These are phyloP conservation scores for Madurella mycetomatis DNA, from an alignment of 2,329 filamentous ascomycete species.

Conservation along the genomic window DNA sequence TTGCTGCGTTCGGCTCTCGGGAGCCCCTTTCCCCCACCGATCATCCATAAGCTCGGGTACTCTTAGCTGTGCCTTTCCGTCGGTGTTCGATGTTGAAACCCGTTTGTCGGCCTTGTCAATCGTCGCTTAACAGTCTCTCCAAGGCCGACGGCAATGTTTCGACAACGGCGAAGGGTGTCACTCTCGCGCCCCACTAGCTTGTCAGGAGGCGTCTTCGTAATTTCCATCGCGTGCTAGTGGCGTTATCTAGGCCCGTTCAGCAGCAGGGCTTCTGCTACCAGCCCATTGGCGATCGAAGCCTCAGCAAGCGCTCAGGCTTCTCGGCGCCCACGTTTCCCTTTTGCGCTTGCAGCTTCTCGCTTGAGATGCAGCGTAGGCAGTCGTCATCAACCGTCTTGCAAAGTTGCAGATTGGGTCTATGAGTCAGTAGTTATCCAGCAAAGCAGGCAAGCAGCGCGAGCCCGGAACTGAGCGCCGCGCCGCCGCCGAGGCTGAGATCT, in stretches of 20 bases:
- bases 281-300: not conserved
- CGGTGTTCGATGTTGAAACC: too few species aligned
- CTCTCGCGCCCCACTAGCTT: not conserved
- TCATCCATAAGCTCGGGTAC: not conserved
- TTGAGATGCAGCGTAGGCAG: slow-evolving; percentile 2
- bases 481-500: slow-evolving; percentile 16
- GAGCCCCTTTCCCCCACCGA: slow-evolving; percentile 7
- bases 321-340: too few species aligned
- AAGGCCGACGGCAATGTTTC: too few species aligned
- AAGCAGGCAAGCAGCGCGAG: slow-evolving; percentile 7
- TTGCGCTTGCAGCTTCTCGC: not conserved
- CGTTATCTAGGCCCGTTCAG: slow-evolving; percentile 1
- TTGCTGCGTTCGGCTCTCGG: slow-evolving; percentile 8
- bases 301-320: slow-evolving; percentile 14
- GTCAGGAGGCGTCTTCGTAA: slow-evolving; percentile 1
- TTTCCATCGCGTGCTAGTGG: slow-evolving; percentile 13
- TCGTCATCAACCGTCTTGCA: not conserved
- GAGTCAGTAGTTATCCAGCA: not conserved
- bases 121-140: too few species aligned
- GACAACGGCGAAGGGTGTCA: not conserved
- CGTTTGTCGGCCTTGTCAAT: too few species aligned
- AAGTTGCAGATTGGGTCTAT: not conserved
- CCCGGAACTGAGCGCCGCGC: not conserved
- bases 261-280: not conserved
- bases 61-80: not conserved